Base-by-base conservation (phyloP, 441 rosid genomes). In the Monsonia emarginata region DNA sequence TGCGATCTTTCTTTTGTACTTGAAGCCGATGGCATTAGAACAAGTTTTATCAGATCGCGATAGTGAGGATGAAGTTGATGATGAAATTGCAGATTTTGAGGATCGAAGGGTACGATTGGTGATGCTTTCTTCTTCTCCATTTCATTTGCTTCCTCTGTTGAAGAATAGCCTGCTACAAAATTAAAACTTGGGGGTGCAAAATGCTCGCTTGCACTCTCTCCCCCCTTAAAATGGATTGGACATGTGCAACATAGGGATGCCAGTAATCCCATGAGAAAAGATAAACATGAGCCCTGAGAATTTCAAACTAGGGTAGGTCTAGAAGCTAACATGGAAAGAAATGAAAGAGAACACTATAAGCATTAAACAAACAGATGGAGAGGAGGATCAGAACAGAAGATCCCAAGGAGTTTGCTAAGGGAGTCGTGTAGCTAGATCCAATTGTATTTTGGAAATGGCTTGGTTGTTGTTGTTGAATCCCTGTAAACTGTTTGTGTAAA, bases 11-110 rank as follows among this genome's bases (percentile, higher is more conserved):
- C 14, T 67, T 67, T 67, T 74, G 69, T 63, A 18, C 65, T 68
- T 81, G 73, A 75, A 82, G 86, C 82, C 76, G 16, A 82, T 82
- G 86, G 80, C 48, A 24, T 14, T 68, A 13, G 80, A 79, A 5
- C 86, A 82, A 78, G 83, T 79, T 30, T 63, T 72, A 63, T 82
- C 80, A 26, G 83, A 79, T 40, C 69, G 66, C 60, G 86, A 82
- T 60, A 82, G 86, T 52, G 86, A 82, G 61, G 83, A 77, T 38
- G 86, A 82, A 78, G 80, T 82, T 63, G 83, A 76, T 61, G 82
- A 82, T 69, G 83, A 67, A 50, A 74, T 79, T 62, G 80, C 82
- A 59, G 86, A 80, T 76, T 77, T 82, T 75, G 86, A 82, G 71
- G 86, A 82, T 74, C 72, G 80, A 68, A 78, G 83, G 86, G 86